Evolutionary conservation across 768 basidiomycete species (phyloP), one percentile per base, ranked within the genome.

Genomic region (Peribolospora baueri): DNA sequence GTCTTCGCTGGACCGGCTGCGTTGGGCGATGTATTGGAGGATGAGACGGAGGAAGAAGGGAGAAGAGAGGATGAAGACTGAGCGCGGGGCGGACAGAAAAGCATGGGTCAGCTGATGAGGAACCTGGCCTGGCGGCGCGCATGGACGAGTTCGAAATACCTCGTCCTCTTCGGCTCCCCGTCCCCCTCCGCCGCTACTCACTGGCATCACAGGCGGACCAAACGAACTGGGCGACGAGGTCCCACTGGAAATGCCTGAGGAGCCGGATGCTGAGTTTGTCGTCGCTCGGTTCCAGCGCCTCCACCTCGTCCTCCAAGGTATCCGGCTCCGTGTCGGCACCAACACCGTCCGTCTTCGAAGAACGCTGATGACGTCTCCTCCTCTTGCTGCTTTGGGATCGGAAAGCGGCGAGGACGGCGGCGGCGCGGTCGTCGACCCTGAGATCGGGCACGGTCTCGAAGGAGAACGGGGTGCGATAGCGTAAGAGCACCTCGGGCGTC

Each of bases 31-130:
- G 54, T 63, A 68, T 42, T 65, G 54, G 5, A 71, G 60, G 36
- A 71, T 59, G 0, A 66, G 60, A 46, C 68, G 66, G 42, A 71
- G 63, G 46, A 68, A 67, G 8, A 65, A 57, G 1, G 70, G 68
- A 67, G 8, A 65, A 57, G 1, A 69, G 68, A 9, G 69, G 67
- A n/a, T 68, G 61, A 50, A 67, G 68, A 53, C 64, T 60, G 14
- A 68, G 55, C 8, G 58, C 58, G 55, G 69, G 66, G 48, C 63
- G 65, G n/a, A 66, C 7, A 41, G 60, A 51, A 1, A 25, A 25
- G 25, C 25, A 25, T 25, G 25, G 25, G 25, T 25, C 25, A 25
- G 25, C 25, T 25, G 25, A 25, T 25, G 25, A 25, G 25, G 25
- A 25, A 25, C 25, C 25, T 25, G 25, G 25, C 25, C 25, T 25